Evolutionary conservation across 768 basidiomycete genomes (phyloP).

Genomic region (Agrocybe chaxingu): DNA sequence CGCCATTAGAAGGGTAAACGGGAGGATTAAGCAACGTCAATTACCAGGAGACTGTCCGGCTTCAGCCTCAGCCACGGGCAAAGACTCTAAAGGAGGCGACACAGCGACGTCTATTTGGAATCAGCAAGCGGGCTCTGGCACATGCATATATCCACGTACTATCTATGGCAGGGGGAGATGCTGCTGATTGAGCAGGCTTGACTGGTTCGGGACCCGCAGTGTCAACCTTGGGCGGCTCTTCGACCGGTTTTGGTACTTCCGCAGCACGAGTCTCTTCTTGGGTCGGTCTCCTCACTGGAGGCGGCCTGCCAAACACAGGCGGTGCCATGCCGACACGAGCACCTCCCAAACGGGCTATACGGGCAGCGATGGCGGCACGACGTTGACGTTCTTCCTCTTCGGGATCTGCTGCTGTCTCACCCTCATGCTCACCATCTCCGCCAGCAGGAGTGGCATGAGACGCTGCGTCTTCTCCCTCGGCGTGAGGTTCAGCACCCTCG

Average conservation of each 20-base stretch:
- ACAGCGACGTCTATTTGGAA: not conserved
- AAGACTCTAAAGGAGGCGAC: constrained; percentile 7
- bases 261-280: constrained; percentile 22
- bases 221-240: constrained; percentile 8
- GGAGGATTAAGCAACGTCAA: not conserved
- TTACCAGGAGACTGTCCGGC: constrained; percentile 11
- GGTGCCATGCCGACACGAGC: constrained; percentile 78
- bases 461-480: constrained; percentile 14
- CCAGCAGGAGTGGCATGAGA: not conserved
- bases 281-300: constrained; percentile 30
- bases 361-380: constrained; percentile 83
- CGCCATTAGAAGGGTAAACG: not conserved
- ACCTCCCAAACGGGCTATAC: constrained; percentile 92
- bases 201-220: constrained; percentile 4
- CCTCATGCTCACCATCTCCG: constrained; percentile 11
- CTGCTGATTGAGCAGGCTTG: constrained; percentile 2
- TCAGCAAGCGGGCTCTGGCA: not conserved
- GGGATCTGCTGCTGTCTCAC: constrained; percentile 34
- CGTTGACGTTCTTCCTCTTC: constrained; percentile 76
- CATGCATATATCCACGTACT: constrained; percentile 6
- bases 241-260: constrained; percentile 15
- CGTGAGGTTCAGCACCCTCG: constrained; percentile 10
- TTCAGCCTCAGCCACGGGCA: not conserved
- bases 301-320: constrained; percentile 59
- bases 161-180: not conserved